These are phyloP conservation scores for Daldinia bambusicola DNA, from an alignment of 495 filamentous ascomycete species.

Conservation along the genomic window DNA sequence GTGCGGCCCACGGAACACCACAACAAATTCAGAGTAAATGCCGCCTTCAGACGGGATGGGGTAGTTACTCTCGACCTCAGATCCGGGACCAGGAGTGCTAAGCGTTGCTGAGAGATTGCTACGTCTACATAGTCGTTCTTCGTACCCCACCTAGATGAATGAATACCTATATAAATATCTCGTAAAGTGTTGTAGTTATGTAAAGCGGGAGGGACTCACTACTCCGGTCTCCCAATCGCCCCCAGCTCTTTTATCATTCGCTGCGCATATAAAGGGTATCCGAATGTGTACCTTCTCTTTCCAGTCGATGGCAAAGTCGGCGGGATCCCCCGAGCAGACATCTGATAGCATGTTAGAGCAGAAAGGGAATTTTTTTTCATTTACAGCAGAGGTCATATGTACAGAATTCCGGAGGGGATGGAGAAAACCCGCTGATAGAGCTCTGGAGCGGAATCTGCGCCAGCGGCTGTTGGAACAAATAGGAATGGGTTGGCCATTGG, in stretches of 20 bases:
- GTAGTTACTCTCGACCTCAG: slow-evolving; percentile 63
- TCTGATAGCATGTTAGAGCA: slow-evolving; percentile 47
- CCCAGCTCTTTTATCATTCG: slow-evolving; percentile 77
- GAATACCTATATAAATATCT: slow-evolving; percentile 25
- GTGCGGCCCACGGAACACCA: slow-evolving; percentile 61
- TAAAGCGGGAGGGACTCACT: slow-evolving; percentile 13
- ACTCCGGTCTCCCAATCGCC: slow-evolving; percentile 81
- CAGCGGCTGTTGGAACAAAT: slow-evolving; percentile 59
- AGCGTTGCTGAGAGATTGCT: slow-evolving; percentile 75
- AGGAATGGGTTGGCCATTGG: slow-evolving; percentile 58
- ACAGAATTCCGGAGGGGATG: slow-evolving; percentile 56
- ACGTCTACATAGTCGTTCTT: slow-evolving; percentile 75
- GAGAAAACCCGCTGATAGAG: slow-evolving; percentile 46
- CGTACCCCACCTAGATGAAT: slow-evolving; percentile 65
- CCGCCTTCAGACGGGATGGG: slow-evolving; percentile 73
- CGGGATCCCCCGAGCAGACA: slow-evolving; percentile 70
- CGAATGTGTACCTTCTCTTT: slow-evolving; percentile 47
- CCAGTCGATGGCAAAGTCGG: slow-evolving; percentile 75
- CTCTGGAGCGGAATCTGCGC: slow-evolving; percentile 50
- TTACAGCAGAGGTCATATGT: slow-evolving; percentile 28
- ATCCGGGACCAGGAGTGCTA: slow-evolving; percentile 61
- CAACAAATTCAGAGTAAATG: slow-evolving; percentile 72
- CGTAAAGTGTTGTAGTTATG: background rate
- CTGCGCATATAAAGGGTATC: slow-evolving; percentile 77
- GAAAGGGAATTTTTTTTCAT: background rate